These are phyloP conservation scores for Ceratocystis papillata DNA, from an alignment of 2,329 filamentous ascomycete genomes.

Conservation along the genomic window DNA sequence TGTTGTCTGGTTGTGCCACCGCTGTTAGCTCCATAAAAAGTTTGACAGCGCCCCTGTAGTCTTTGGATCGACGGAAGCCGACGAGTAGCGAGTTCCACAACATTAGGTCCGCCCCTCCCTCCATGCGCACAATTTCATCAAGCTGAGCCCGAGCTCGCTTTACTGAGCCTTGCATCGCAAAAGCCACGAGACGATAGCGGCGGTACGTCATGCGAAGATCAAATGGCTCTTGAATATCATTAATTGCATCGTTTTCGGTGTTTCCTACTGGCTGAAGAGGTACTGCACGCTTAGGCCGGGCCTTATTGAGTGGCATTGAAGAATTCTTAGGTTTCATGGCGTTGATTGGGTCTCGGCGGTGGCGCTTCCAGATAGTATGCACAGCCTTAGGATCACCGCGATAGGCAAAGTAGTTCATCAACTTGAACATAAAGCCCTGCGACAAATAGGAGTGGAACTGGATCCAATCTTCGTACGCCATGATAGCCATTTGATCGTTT, in stretches of 20 bases:
- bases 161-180: conserved; percentile 18
- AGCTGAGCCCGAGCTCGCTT: conserved; percentile 21
- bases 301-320: background rate
- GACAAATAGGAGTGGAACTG: conserved; percentile 11
- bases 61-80: conserved; percentile 53
- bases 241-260: conserved; percentile 16
- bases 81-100: conserved; percentile 72
- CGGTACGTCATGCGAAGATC: conserved; percentile 15
- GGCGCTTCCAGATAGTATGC: conserved; percentile 18
- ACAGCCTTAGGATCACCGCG: conserved; percentile 20
- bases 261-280: conserved; percentile 1
- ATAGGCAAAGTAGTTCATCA: conserved; percentile 19
- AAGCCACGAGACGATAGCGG: conserved; percentile 20
- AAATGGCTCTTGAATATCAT: background rate
- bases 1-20: conserved; percentile 44
- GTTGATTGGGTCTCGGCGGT: background rate
- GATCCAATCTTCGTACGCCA: conserved; percentile 17
- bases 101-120: conserved; percentile 40
- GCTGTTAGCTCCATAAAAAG: conserved; percentile 51
- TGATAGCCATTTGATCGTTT: background rate
- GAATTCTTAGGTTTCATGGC: background rate
- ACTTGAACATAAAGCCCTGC: background rate
- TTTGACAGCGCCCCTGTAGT: conserved; percentile 54
- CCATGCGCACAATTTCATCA: conserved; percentile 17
- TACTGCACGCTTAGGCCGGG: background rate